Evolutionary conservation across 2,329 filamentous ascomycete genomes (phyloP), one percentile per base, ranked within the genome.

Genomic region (Apiospora rasikravindrae): DNA sequence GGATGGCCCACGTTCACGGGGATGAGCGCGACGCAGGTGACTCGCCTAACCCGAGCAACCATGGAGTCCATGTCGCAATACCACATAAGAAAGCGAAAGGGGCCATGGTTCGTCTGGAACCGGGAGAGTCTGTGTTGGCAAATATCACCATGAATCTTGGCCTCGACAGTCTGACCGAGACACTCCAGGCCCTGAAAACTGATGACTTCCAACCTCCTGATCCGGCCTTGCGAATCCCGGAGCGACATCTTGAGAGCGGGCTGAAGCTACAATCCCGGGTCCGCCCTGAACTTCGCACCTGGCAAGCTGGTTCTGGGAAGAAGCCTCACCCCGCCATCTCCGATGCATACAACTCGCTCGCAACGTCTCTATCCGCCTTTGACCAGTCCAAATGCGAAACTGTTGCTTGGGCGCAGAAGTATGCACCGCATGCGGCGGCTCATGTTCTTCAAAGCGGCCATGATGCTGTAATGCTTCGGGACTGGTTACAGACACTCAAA

Each of bases 351-450:
- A 80, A 85, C 2, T 85, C 86, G 0, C 86, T 98, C 44, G 82
- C 86, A 64, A 86, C 85, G 0, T 86, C 86, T 0, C 85, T 95
- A 16, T 95, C 93, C 5, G 91, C 95, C 0, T 98, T 95, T 77
- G 96, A 99, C 80, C 88, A 84, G 74, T 93, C 91, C 11, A 88
- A 87, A 69, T 97, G 93, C 76, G 96, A 98, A 78, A 86, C 85
- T 1, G 83, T 88, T 40, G 83, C 90, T 11, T 99, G 96, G 96
- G 81, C 87, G 1, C 92, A 96, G 53, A 98, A 98, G 78, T 98
- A 98, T 82, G 90, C 93, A 0, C 96, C 96, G 0, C 83, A 81
- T 37, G 85, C 83, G 47, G 91, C 94, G 2, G 84, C 85, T 4
- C 90, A 96, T 72, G 91, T 98, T 0, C 85, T 99, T 14, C 95